Percentiles rank a stretch among this genome's conserved stretches.
Conservation (phyloP, 352 stramenopile species). For the Pythium scleroteichum region DNA sequence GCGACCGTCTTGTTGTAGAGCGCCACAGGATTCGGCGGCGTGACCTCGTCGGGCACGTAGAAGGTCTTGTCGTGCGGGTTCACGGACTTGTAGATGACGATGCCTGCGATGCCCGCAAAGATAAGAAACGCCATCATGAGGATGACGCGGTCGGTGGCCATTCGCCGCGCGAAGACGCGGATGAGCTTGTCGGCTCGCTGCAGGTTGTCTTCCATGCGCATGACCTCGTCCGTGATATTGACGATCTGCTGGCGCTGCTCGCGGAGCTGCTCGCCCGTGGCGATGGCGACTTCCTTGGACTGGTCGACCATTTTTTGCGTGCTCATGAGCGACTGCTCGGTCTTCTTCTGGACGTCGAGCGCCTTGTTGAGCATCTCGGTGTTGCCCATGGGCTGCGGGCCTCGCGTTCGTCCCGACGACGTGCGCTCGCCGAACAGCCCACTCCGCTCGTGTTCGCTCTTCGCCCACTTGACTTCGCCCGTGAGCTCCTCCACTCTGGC, state of each 20-base stretch:
- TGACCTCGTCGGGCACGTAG: slow-evolving; percentile 85
- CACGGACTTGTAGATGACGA: slow-evolving; percentile 83
- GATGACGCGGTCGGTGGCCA: slow-evolving; percentile 84
- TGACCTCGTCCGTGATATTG: slow-evolving; percentile 86
- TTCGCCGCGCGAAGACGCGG: slow-evolving; percentile 73
- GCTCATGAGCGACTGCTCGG: slow-evolving; percentile 80
- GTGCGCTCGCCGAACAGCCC: slow-evolving; percentile 72
- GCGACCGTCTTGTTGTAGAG: slow-evolving; percentile 79
- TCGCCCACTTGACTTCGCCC: slow-evolving; percentile 79
- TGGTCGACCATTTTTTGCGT: slow-evolving; percentile 86
- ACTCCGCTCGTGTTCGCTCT: slow-evolving; percentile 73
- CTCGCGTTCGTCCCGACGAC: slow-evolving; percentile 31
- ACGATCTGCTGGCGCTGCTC: slow-evolving; percentile 86
- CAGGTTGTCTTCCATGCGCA: slow-evolving; percentile 83
- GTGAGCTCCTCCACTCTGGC: slow-evolving; percentile 78
- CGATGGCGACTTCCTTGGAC: slow-evolving; percentile 79
- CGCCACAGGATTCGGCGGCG: slow-evolving; percentile 65
- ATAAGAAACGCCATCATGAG: slow-evolving; percentile 78
- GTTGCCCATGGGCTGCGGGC: slow-evolving; percentile 46
- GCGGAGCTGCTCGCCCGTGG: slow-evolving; percentile 75
- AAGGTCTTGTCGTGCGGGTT: slow-evolving; percentile 78
- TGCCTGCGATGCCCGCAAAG: slow-evolving; percentile 76
- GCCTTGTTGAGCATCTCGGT: slow-evolving; percentile 76
- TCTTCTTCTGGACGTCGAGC: slow-evolving; percentile 83
- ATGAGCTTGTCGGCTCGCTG: slow-evolving; percentile 83